Percentiles rank a stretch among this genome's conserved stretches.
phyloP scores from a whole-genome alignment of 2,329 filamentous ascomycete genomes.

The Celoporthe dispersa region DNA sequence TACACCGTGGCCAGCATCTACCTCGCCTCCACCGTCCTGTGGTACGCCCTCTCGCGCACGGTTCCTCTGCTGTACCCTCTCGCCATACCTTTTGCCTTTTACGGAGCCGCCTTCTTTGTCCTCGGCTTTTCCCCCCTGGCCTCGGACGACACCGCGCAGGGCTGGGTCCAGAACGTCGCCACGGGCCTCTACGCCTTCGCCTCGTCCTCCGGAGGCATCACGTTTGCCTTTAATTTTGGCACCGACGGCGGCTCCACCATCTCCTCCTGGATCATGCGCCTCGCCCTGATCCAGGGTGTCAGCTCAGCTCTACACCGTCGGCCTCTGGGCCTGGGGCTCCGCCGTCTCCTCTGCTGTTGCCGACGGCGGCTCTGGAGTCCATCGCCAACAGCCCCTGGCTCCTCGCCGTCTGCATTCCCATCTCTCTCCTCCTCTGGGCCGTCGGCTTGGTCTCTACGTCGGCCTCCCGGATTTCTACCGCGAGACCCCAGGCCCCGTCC shows the following conservation, averaged over 20 bases:
- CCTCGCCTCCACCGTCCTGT: conserved; percentile 57
- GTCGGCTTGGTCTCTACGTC: conserved; percentile 59
- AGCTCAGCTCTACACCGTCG: conserved; percentile 66
- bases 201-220: conserved; percentile 64
- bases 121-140: conserved; percentile 61
- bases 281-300: conserved; percentile 66
- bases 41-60: conserved; percentile 64
- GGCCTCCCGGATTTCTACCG: conserved; percentile 72
- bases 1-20: conserved; percentile 64
- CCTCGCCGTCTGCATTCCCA: conserved; percentile 57
- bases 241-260: conserved; percentile 65
- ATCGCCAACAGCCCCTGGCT: conserved; percentile 35
- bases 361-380: conserved; percentile 35
- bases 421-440: conserved; percentile 60
- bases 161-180: conserved; percentile 61
- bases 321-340: conserved; percentile 68
- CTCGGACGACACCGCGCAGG: conserved; percentile 43
- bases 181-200: conserved; percentile 65
- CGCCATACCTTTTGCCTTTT: conserved; percentile 62
- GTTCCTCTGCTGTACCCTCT: conserved; percentile 58
- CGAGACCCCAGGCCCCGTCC: conserved; percentile 65
- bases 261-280: conserved; percentile 69
- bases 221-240: conserved; percentile 69
- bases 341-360: conserved; percentile 49
- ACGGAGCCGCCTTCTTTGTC: conserved; percentile 62